Evolutionary conservation across 2,329 filamentous ascomycete genomes (phyloP).

Genomic region (Penicillium sp.): DNA sequence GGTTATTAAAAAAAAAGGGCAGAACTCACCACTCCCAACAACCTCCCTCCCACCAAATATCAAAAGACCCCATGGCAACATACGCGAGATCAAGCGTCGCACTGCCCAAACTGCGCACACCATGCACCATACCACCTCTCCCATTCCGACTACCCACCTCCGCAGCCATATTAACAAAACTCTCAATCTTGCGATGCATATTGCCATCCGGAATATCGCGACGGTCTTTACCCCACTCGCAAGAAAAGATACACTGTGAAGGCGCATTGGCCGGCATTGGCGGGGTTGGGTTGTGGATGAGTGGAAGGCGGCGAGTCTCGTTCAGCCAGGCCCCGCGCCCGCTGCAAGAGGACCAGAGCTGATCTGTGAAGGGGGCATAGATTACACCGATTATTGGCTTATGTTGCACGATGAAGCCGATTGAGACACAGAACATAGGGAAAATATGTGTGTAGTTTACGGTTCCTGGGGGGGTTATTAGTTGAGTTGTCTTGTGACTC

Average conservation of each 20-base stretch:
- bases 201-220: conserved; percentile 65
- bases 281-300: conserved; percentile 61
- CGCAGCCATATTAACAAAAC: conserved; percentile 70
- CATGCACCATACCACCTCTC: conserved; percentile 75
- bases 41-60: conserved; percentile 81
- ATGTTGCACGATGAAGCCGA: conserved; percentile 62
- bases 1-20: background rate
- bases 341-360: conserved; percentile 65
- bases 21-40: conserved; percentile 70
- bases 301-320: conserved; percentile 60
- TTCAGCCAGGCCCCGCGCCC: conserved; percentile 69
- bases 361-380: conserved; percentile 66
- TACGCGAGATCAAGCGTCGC: conserved; percentile 74
- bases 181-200: conserved; percentile 68
- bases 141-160: conserved; percentile 62
- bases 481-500: background rate
- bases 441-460: conserved; percentile 80
- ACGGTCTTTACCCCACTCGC: conserved; percentile 78
- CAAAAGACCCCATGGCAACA: conserved; percentile 69
- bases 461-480: conserved; percentile 48
- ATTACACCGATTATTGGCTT: conserved; percentile 67
- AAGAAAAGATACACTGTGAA: conserved; percentile 67
- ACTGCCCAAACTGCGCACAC: conserved; percentile 68
- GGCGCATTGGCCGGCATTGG: conserved; percentile 64
- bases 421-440: conserved; percentile 78